A percentile compares a stretch with the other conserved stretches of the same genome.
phyloP scores from a whole-genome alignment of 2,329 filamentous ascomycete genomes.

The Diaporthe citriasiana region DNA sequence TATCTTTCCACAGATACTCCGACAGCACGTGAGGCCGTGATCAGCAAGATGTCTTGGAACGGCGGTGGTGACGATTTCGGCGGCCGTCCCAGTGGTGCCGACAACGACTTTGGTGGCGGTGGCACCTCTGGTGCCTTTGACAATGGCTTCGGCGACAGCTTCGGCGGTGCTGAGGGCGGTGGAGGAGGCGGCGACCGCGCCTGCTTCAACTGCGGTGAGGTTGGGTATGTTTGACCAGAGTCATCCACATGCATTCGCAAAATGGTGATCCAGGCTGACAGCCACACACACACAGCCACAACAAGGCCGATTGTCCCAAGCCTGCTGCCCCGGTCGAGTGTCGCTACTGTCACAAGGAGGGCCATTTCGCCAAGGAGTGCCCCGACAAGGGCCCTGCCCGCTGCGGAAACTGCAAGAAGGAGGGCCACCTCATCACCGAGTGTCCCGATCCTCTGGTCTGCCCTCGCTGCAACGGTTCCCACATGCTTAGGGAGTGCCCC shows the following conservation, averaged over 20 bases:
- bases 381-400: constrained; percentile 52
- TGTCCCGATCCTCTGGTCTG: constrained; percentile 66
- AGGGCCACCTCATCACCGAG: constrained; percentile 69
- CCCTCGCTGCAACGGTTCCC: constrained; percentile 62
- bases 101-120: constrained; percentile 17
- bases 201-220: constrained; percentile 73
- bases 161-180: constrained; percentile 28
- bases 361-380: constrained; percentile 69
- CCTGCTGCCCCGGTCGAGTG: constrained; percentile 54
- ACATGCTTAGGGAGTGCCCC: constrained; percentile 68
- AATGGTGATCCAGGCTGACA: background rate
- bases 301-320: constrained; percentile 73
- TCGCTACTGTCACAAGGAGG: constrained; percentile 61
- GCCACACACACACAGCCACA: constrained; percentile 61
- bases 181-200: constrained; percentile 54
- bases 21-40: background rate
- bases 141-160: constrained; percentile 14
- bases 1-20: background rate
- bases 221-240: constrained; percentile 56
- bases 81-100: background rate
- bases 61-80: constrained; percentile 13
- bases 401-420: constrained; percentile 61
- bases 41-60: constrained; percentile 35
- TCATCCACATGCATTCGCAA: background rate
- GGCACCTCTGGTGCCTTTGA: constrained; percentile 11